Evolutionary conservation across 2,329 filamentous ascomycete species (phyloP).

Genomic region (Sporothrix euskadiensis): DNA sequence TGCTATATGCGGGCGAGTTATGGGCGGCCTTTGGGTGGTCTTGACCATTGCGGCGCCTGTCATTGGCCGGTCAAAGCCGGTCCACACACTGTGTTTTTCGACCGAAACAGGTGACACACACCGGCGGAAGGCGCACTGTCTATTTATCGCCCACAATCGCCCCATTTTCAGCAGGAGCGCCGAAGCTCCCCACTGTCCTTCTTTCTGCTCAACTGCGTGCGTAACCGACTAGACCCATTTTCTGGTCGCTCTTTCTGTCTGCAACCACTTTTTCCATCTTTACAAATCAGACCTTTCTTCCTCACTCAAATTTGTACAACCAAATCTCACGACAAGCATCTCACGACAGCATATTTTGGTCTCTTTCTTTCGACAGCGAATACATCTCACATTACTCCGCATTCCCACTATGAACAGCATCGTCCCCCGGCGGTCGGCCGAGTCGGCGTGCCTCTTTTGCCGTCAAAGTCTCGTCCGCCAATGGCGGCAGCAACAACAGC

Average conservation of each 20-base stretch:
- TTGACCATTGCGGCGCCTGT: slow-evolving; percentile 38
- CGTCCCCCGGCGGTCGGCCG: slow-evolving; percentile 40
- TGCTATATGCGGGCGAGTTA: not conserved
- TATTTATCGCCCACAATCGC: not conserved
- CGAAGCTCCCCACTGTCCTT: not conserved
- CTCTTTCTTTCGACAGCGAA: not conserved
- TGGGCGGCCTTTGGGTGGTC: not conserved
- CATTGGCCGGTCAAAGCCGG: slow-evolving; percentile 37
- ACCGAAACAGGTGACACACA: not conserved
- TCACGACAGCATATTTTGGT: not conserved
- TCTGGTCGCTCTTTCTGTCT: not conserved
- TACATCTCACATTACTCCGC: not conserved
- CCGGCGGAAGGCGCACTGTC: slow-evolving; percentile 2
- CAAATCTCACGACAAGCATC: not conserved
- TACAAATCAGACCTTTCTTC: not conserved
- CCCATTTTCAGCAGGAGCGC: not conserved
- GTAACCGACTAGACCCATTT: not conserved
- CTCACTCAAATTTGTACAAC: not conserved
- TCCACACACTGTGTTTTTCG: not conserved
- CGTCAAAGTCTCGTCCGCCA: slow-evolving; percentile 45
- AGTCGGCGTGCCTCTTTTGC: slow-evolving; percentile 46
- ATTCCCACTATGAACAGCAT: slow-evolving; percentile 45
- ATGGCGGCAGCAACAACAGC: slow-evolving; percentile 45
- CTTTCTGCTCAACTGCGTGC: not conserved
- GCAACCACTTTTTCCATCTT: not conserved